phyloP scores from a whole-genome alignment of 306 rosid genomes.

The Quercus wislizeni region DNA sequence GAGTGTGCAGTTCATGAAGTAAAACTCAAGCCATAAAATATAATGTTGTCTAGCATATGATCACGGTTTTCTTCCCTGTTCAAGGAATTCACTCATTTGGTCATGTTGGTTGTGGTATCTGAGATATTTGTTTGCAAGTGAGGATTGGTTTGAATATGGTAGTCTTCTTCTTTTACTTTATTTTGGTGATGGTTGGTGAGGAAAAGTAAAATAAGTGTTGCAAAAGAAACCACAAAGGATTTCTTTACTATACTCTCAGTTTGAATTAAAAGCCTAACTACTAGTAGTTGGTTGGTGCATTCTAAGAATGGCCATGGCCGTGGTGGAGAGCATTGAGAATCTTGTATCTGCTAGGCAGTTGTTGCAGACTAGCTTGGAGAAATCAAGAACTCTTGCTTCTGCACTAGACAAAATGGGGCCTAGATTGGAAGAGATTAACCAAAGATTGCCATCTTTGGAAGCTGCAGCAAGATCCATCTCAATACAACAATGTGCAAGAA shows the following conservation, averaged over 20 bases:
- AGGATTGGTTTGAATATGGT: slow-evolving; percentile 61
- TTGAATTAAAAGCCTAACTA: slow-evolving; percentile 8
- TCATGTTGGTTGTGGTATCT: slow-evolving; percentile 46
- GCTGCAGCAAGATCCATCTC: slow-evolving; percentile 31
- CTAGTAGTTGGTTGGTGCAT: slow-evolving; percentile 17
- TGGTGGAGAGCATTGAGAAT: slow-evolving; percentile 35
- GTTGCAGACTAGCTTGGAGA: slow-evolving; percentile 55
- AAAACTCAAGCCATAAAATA: neutral
- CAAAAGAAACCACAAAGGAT: slow-evolving; percentile 43
- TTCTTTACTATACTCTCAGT: slow-evolving; percentile 12
- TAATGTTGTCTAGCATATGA: neutral
- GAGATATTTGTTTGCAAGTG: slow-evolving; percentile 56
- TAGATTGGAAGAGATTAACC: slow-evolving; percentile 45
- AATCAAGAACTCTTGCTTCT: slow-evolving; percentile 43
- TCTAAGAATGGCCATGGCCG: slow-evolving; percentile 38
- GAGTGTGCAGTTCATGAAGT: too few relatives aligned
- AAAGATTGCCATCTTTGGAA: slow-evolving; percentile 46
- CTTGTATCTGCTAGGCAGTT: slow-evolving; percentile 44
- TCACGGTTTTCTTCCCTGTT: neutral
- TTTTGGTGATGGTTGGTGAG: slow-evolving; percentile 84
- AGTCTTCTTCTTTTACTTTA: slow-evolving; percentile 20
- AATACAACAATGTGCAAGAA: slow-evolving; percentile 26
- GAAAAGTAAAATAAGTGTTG: slow-evolving; percentile 35
- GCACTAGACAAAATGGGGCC: slow-evolving; percentile 46
- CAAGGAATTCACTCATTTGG: slow-evolving; percentile 38